Conservation (phyloP, 2,329 filamentous ascomycete species). For the Fusarium falciforme region DNA sequence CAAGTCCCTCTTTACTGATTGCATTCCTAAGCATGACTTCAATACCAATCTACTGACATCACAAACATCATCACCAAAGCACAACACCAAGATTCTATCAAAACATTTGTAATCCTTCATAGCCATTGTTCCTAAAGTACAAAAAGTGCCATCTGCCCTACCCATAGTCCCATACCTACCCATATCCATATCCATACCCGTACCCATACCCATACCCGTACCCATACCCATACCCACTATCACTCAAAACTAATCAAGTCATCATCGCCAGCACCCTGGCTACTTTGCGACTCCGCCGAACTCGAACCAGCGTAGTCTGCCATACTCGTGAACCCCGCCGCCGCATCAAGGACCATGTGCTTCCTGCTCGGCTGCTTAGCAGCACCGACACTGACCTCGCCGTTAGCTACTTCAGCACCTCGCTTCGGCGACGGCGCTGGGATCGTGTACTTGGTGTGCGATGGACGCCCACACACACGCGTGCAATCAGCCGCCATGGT, state of each 20-base stretch:
- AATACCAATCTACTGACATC: not conserved
- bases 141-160: not conserved
- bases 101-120: not conserved
- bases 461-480: not conserved
- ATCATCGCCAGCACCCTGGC: not conserved
- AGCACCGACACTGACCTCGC: not conserved
- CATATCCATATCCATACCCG: not conserved
- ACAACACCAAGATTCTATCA: not conserved
- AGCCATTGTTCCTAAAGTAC: not conserved
- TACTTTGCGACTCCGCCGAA: not conserved
- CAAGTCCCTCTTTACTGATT: not conserved
- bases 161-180: not conserved
- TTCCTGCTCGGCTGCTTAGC: slow-evolving; percentile 11
- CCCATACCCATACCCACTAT: not conserved
- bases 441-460: not conserved
- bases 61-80: not conserved
- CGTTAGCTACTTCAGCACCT: not conserved
- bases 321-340: slow-evolving; percentile 2
- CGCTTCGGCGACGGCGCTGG: not conserved
- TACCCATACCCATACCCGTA: not conserved
- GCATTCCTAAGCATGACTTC: not conserved
- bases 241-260: slow-evolving; percentile 30
- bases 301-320: not conserved
- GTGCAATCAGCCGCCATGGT: not conserved
- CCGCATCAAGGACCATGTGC: slow-evolving; percentile 6